phyloP scores from a whole-genome alignment of 495 filamentous ascomycete species.

The Penicillium simplicissimum region DNA sequence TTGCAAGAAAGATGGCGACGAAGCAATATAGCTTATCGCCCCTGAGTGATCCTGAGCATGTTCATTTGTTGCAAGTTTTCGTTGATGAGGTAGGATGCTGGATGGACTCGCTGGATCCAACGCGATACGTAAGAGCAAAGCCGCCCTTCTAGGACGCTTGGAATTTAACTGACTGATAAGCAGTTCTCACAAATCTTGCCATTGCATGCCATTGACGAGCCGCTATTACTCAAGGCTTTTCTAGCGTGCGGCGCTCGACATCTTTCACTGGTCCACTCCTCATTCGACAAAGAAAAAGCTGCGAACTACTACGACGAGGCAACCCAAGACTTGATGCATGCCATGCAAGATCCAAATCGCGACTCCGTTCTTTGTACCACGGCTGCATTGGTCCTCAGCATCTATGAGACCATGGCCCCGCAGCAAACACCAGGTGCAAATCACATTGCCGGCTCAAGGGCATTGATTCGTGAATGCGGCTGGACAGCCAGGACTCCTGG shows the following conservation, averaged over 20 bases:
- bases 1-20: slow-evolving; percentile 29
- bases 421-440: slow-evolving; percentile 73
- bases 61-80: slow-evolving; percentile 85
- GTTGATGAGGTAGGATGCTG: slow-evolving; percentile 87
- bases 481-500: slow-evolving; percentile 83
- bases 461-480: slow-evolving; percentile 85
- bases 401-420: slow-evolving; percentile 90
- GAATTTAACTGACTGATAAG: slow-evolving; percentile 11
- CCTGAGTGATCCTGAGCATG: slow-evolving; percentile 71
- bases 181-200: slow-evolving; percentile 81
- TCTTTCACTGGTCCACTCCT: slow-evolving; percentile 67
- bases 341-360: slow-evolving; percentile 76
- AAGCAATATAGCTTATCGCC: slow-evolving; percentile 48
- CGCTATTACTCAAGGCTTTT: slow-evolving; percentile 90
- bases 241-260: slow-evolving; percentile 88
- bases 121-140: slow-evolving; percentile 67
- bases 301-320: slow-evolving; percentile 81
- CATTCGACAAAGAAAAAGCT: slow-evolving; percentile 74
- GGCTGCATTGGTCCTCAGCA: slow-evolving; percentile 83
- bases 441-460: slow-evolving; percentile 83
- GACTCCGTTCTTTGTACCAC: slow-evolving; percentile 87
- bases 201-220: slow-evolving; percentile 75
- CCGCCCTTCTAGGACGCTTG: neutral
- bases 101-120: slow-evolving; percentile 90
- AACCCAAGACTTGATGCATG: slow-evolving; percentile 68